Evolutionary conservation across 768 basidiomycete species (phyloP).

Genomic region (Pholiota conissans): DNA sequence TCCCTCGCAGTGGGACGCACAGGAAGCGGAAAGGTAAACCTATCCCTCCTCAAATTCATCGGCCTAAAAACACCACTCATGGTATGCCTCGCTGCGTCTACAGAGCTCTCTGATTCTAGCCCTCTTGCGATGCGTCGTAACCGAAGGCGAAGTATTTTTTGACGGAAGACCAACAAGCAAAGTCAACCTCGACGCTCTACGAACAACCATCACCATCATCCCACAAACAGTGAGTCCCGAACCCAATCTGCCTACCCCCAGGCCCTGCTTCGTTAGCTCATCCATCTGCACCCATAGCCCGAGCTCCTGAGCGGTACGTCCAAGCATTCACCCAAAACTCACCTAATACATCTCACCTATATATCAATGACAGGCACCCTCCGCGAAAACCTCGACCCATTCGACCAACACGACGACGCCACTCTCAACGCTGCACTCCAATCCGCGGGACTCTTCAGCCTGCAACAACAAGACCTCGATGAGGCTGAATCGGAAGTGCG

Average conservation of each 20-base stretch:
- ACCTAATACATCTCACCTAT: background rate
- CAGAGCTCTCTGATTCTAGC: constrained; percentile 29
- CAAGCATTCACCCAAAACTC: background rate
- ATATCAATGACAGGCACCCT: constrained; percentile 40
- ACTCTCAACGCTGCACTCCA: constrained; percentile 35
- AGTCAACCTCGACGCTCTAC: constrained; percentile 53
- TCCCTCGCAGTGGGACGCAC: constrained; percentile 22
- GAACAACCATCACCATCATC: constrained; percentile 58
- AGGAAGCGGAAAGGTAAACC: constrained; percentile 25
- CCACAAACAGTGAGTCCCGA: constrained; percentile 43
- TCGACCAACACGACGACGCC: constrained; percentile 51
- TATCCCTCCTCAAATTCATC: background rate
- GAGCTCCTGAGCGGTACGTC: constrained; percentile 29
- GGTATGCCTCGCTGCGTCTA: background rate
- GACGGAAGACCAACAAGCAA: constrained; percentile 46
- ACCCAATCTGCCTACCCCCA: background rate
- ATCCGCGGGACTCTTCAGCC: constrained; percentile 36
- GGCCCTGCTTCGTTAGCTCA: background rate
- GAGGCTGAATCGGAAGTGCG: constrained; percentile 44
- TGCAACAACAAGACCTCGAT: no score
- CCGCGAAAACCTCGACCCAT: constrained; percentile 64
- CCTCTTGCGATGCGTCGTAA: constrained; percentile 52
- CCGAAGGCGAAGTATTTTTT: constrained; percentile 49
- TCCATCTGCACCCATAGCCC: constrained; percentile 19
- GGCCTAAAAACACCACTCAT: background rate